phyloP scores from a whole-genome alignment of 2,329 filamentous ascomycete species.

The Orbilia brochopaga region DNA sequence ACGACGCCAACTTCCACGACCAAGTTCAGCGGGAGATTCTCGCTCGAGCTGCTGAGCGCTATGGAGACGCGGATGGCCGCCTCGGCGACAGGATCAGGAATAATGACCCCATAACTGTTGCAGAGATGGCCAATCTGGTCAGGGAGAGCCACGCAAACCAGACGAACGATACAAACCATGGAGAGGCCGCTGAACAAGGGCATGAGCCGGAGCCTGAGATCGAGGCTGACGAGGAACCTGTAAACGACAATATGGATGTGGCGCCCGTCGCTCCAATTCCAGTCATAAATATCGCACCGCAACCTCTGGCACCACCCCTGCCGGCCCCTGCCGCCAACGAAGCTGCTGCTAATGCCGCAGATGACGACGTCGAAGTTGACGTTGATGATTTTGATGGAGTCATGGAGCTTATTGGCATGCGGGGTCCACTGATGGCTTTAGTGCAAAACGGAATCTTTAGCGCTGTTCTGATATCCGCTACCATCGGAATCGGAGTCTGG shows the following conservation, averaged over 20 bases:
- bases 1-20: slow-evolving; percentile 51
- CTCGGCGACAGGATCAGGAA: slow-evolving; percentile 39
- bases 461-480: slow-evolving; percentile 83
- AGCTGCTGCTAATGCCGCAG: slow-evolving; percentile 25
- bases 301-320: slow-evolving; percentile 24
- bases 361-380: slow-evolving; percentile 65
- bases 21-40: slow-evolving; percentile 47
- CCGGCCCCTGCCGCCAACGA: slow-evolving; percentile 22
- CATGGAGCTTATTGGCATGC: slow-evolving; percentile 94
- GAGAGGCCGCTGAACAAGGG: neutral
- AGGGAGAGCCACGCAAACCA: slow-evolving; percentile 21
- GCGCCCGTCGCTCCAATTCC: slow-evolving; percentile 11
- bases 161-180: neutral
- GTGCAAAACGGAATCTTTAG: slow-evolving; percentile 97
- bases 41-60: slow-evolving; percentile 32
- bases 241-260: neutral
- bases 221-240: neutral
- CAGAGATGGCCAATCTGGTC: slow-evolving; percentile 40
- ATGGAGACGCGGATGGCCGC: slow-evolving; percentile 31
- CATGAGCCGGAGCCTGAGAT: slow-evolving; percentile 1
- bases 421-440: slow-evolving; percentile 84
- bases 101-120: slow-evolving; percentile 26
- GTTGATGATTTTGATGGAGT: slow-evolving; percentile 95
- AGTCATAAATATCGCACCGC: slow-evolving; percentile 28
- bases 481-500: slow-evolving; percentile 83